A percentile compares a stretch with the other conserved stretches of the same genome.
Evolutionary conservation across 1,139 yeast genomes (phyloP).

Genomic region (Geotrichum reessii): DNA sequence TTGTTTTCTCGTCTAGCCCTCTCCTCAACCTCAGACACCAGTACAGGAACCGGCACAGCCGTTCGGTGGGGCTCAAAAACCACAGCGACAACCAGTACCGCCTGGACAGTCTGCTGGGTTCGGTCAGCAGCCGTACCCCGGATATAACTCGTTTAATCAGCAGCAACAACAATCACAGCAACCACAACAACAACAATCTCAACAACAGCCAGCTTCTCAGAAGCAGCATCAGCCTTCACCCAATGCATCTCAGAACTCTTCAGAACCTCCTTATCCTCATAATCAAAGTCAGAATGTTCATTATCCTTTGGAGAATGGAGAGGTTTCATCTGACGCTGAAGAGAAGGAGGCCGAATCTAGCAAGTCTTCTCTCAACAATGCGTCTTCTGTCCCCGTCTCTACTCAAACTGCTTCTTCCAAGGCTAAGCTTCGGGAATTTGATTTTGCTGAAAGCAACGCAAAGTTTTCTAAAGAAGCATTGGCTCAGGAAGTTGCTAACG

Average conservation of each 20-base stretch:
- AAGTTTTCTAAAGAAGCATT: conserved; percentile 42
- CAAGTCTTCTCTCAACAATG: conserved; percentile 20
- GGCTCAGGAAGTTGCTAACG: conserved; percentile 23
- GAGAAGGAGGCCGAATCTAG: background rate
- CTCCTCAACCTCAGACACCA: conserved; percentile 3
- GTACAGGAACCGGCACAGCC: background rate
- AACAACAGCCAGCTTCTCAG: background rate
- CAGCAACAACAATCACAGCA: background rate
- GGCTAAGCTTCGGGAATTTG: conserved; percentile 41
- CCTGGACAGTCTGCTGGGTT: conserved; percentile 6
- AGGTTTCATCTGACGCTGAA: background rate
- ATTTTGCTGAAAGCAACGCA: conserved; percentile 68
- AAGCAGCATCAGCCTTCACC: background rate
- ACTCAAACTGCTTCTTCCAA: conserved; percentile 25
- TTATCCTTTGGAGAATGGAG: background rate
- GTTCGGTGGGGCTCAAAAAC: conserved; percentile 1
- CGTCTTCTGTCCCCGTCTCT: conserved; percentile 41
- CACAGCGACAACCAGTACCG: conserved; percentile 11
- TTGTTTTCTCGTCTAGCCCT: background rate
- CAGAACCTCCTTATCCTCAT: conserved; percentile 11
- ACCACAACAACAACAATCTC: background rate
- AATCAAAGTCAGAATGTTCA: background rate
- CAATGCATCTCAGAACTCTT: conserved; percentile 1
- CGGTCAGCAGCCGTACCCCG: conserved; percentile 2
- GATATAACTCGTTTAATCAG: background rate